phyloP scores from a whole-genome alignment of 2,329 filamentous ascomycete species.

The Xylariales sp. region DNA sequence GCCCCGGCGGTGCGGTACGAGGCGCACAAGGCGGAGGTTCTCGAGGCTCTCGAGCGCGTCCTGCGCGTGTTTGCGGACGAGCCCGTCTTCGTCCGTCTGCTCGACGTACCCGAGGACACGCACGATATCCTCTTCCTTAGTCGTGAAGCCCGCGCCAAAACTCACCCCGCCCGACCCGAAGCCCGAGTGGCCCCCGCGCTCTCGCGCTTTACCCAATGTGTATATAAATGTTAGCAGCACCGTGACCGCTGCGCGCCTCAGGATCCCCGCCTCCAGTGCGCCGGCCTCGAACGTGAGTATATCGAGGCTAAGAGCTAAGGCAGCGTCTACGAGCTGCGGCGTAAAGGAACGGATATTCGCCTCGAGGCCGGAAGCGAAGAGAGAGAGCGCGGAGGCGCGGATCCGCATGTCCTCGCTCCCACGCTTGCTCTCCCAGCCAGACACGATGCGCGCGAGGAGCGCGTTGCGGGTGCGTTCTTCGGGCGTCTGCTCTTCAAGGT shows the following conservation, averaged over 20 bases:
- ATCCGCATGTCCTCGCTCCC: conserved; percentile 77
- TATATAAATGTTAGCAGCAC: conserved; percentile 71
- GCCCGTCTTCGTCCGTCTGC: conserved; percentile 72
- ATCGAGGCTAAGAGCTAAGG: conserved; percentile 71
- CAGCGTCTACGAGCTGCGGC: conserved; percentile 62
- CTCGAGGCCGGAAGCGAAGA: conserved; percentile 71
- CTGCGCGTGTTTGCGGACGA: conserved; percentile 74
- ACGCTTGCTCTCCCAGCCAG: conserved; percentile 74
- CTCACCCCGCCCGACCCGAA: conserved; percentile 58
- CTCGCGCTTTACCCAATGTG: conserved; percentile 66
- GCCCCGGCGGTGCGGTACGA: conserved; percentile 55
- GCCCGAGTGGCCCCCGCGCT: conserved; percentile 12
- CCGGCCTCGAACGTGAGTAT: conserved; percentile 72
- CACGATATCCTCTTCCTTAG: conserved; percentile 70
- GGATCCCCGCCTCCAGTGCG: conserved; percentile 69
- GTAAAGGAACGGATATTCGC: conserved; percentile 68
- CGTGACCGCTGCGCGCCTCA: conserved; percentile 74
- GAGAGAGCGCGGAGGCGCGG: conserved; percentile 74
- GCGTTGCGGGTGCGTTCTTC: conserved; percentile 60
- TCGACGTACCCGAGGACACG: conserved; percentile 72
- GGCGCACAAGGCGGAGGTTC: conserved; percentile 66
- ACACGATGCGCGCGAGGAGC: conserved; percentile 68
- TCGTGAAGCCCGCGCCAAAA: conserved; percentile 58
- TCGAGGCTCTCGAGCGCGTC: conserved; percentile 76
- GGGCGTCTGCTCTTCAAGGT: conserved; percentile 48